Conservation (phyloP, 2,329 filamentous ascomycete genomes). For the Celoporthe dispersa region DNA sequence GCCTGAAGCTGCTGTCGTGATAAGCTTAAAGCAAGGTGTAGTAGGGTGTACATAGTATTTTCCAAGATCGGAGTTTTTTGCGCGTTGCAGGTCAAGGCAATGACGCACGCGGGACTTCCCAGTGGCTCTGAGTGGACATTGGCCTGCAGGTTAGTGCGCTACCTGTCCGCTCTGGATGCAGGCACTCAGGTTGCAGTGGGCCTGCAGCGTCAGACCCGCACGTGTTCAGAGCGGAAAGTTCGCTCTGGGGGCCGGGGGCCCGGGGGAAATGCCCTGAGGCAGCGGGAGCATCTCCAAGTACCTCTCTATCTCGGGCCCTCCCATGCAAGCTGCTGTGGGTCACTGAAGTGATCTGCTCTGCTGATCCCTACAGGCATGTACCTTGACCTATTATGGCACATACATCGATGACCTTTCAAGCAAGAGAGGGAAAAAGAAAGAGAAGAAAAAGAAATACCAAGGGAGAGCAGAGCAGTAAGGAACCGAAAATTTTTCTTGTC, state of each 20-base stretch:
- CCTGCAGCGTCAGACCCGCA: neutral
- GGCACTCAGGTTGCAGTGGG: constrained; percentile 6
- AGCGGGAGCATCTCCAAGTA: neutral
- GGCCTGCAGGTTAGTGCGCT: neutral
- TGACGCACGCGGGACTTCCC: neutral
- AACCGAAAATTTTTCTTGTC: neutral
- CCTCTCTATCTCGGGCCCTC: neutral
- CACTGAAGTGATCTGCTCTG: neutral
- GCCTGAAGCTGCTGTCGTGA: neutral
- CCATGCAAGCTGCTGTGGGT: constrained; percentile 4
- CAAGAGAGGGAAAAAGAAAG: neutral
- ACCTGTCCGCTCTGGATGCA: neutral
- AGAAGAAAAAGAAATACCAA: neutral
- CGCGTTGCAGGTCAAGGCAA: constrained; percentile 8
- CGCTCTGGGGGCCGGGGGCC: neutral
- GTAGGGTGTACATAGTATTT: too few relatives aligned
- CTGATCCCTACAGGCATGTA: neutral
- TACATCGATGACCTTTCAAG: neutral
- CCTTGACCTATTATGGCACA: neutral
- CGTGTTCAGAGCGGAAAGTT: neutral
- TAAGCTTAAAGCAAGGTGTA: constrained; percentile 5
- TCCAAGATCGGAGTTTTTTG: constrained; percentile 6
- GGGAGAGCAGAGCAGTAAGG: neutral
- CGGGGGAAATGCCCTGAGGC: neutral
- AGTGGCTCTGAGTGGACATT: constrained; percentile 5